Evolutionary conservation across 345 rosid species (phyloP).

Genomic region (Salix brachista): DNA sequence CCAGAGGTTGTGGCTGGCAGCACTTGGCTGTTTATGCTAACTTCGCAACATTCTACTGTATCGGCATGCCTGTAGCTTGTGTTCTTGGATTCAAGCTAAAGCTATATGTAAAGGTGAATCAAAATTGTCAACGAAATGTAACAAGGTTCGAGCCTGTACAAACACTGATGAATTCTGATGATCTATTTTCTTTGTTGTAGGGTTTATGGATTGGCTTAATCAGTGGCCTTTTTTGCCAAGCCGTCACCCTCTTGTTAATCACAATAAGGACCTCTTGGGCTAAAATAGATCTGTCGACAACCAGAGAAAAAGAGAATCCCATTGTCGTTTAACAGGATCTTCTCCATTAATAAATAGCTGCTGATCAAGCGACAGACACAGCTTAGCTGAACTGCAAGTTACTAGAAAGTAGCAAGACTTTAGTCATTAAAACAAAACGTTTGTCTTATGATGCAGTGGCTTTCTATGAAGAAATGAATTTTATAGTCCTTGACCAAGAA

Average conservation of each 20-base stretch:
- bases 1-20: constrained; percentile 83
- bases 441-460: too few species aligned
- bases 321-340: too few species aligned
- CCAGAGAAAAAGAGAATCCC: neutral
- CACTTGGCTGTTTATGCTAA: constrained; percentile 47
- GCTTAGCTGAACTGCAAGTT: too few species aligned
- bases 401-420: too few species aligned
- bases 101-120: constrained; percentile 43
- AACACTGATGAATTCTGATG: too few species aligned
- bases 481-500: too few species aligned
- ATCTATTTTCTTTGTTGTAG: constrained; percentile 19
- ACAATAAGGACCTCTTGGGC: constrained; percentile 49
- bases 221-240: constrained; percentile 50
- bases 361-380: too few species aligned
- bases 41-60: constrained; percentile 42
- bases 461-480: too few species aligned
- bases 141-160: too few species aligned
- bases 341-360: too few species aligned
- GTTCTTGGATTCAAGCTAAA: constrained; percentile 55
- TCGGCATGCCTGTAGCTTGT: constrained; percentile 48
- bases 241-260: constrained; percentile 39
- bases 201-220: constrained; percentile 77
- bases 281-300: constrained; percentile 13
- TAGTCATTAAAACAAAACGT: too few species aligned
- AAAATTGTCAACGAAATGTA: too few species aligned